A percentile compares a stretch with the other conserved stretches of the same genome.
Conservation (phyloP, 2,329 filamentous ascomycete genomes). For the Periconia sp. region DNA sequence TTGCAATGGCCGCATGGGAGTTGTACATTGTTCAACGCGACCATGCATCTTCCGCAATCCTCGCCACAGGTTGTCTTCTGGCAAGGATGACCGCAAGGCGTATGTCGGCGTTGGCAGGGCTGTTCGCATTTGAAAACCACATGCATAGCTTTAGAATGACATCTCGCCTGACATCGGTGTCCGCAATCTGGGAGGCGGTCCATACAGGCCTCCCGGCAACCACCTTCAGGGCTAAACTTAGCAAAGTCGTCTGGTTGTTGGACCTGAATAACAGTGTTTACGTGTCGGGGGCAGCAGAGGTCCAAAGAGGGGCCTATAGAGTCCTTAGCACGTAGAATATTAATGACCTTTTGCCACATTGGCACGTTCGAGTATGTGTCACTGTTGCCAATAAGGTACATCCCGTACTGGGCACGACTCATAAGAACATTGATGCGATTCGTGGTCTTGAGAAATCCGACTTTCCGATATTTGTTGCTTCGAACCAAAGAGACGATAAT, state of each 20-base stretch:
- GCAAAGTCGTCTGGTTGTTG: conserved; percentile 30
- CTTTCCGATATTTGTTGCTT: conserved; percentile 61
- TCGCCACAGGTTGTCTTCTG: conserved; percentile 31
- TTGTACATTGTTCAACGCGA: conserved; percentile 18
- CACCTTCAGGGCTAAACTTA: conserved; percentile 32
- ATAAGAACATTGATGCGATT: conserved; percentile 73
- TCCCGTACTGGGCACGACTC: conserved; percentile 67
- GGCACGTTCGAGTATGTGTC: conserved; percentile 57
- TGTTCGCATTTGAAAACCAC: conserved; percentile 24
- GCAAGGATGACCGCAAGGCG: conserved; percentile 25
- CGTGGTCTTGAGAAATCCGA: conserved; percentile 66
- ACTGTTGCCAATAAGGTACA: conserved; percentile 71
- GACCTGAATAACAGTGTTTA: conserved; percentile 24
- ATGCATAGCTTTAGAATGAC: conserved; percentile 36
- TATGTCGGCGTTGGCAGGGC: conserved; percentile 25
- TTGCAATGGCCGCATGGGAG: conserved; percentile 33
- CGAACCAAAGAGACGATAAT: conserved; percentile 71
- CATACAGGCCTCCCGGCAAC: conserved; percentile 25
- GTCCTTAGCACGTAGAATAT: conserved; percentile 47
- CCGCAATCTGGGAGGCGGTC: conserved; percentile 33
- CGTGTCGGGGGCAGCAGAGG: conserved; percentile 34
- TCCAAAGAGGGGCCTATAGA: conserved; percentile 18
- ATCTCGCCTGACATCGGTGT: conserved; percentile 29
- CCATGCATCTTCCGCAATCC: conserved; percentile 24
- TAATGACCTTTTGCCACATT: conserved; percentile 66